Evolutionary conservation across 148 eudicot genomes (phyloP), one percentile per base, ranked within the genome.

Genomic region (Talinum fruticosum): DNA sequence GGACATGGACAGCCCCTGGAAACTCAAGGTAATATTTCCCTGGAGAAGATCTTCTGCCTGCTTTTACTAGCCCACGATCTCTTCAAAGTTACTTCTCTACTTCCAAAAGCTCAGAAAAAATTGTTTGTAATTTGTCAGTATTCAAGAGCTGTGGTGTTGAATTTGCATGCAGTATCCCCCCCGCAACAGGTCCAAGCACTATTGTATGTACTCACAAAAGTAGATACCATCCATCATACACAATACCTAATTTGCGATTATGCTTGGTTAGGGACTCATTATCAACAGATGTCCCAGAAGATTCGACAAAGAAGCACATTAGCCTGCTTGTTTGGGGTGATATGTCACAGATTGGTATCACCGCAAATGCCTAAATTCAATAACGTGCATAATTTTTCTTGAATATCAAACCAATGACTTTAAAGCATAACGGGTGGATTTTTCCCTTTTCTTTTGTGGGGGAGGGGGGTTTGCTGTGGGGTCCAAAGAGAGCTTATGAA

Each of bases 321-420:
- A 35, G 74, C 68, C 28, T 47, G 64, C 64, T 26, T 70, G 49
- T 30, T 62, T 62, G 68, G 49, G 10, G 72, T 62, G 73, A 66
- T 19, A 29, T 54, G 68, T 54, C 62, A 61, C 59, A 70, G 49
- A 34, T 74, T 64, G 79, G 66, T 62, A 75, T 36, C 69, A 44
- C 35, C 61, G 76, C 4, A n/a, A 74, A 83, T 73, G 49, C 82
- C 72, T 5, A 7, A 28, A 10, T 51, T 70, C 34, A 45, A 74
- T 61, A 70, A 72, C 72, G 28, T 74, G 73, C 81, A 74, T 77
- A 73, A 74, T 66, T 79, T 62, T 79, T 67, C 67, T 65, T 77
- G 66, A 62, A 26, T 45, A 79, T 47, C 79, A 87, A 87, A 77
- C 83, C 81, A 76, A 41, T 70, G 34, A 75, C 66, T 24, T 54